These are phyloP conservation scores for Phytophthora citrophthora DNA, from an alignment of 352 stramenopile genomes.

Conservation along the genomic window DNA sequence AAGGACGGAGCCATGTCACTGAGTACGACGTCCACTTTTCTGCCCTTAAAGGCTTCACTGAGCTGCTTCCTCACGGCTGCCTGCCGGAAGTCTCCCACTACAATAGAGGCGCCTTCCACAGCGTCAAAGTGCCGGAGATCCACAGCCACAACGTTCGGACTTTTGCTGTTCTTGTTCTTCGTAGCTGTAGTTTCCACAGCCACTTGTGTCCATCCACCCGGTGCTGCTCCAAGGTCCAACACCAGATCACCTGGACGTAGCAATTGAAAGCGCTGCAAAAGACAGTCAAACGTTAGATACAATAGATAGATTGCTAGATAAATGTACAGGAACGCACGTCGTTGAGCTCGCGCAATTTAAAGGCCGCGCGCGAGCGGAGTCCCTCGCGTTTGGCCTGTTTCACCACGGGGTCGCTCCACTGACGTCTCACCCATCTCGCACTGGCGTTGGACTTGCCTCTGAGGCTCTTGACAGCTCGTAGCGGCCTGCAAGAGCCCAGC, in stretches of 20 bases:
- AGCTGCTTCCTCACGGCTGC: slow-evolving; percentile 61
- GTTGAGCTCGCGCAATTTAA: slow-evolving; percentile 89
- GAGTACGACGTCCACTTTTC: slow-evolving; percentile 78
- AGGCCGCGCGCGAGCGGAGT: slow-evolving; percentile 77
- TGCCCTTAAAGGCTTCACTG: slow-evolving; percentile 46
- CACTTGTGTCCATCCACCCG: slow-evolving; percentile 87
- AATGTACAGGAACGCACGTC: slow-evolving; percentile 30
- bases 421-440: slow-evolving; percentile 83
- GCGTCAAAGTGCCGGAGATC: slow-evolving; percentile 78
- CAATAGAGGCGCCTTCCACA: slow-evolving; percentile 67
- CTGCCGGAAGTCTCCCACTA: slow-evolving; percentile 88
- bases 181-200: slow-evolving; percentile 60
- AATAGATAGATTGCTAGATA: not conserved
- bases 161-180: slow-evolving; percentile 20
- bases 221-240: slow-evolving; percentile 83
- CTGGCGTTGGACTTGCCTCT: slow-evolving; percentile 86
- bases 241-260: slow-evolving; percentile 71
- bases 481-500: slow-evolving; percentile 14
- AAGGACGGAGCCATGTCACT: slow-evolving; percentile 91
- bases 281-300: too few species aligned
- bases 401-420: slow-evolving; percentile 86
- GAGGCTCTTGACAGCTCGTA: slow-evolving; percentile 74
- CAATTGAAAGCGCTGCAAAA: slow-evolving; percentile 44
- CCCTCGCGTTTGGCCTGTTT: slow-evolving; percentile 87
- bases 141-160: slow-evolving; percentile 65